Conservation (phyloP, 2,329 filamentous ascomycete species). For the Cytospora piceicola region DNA sequence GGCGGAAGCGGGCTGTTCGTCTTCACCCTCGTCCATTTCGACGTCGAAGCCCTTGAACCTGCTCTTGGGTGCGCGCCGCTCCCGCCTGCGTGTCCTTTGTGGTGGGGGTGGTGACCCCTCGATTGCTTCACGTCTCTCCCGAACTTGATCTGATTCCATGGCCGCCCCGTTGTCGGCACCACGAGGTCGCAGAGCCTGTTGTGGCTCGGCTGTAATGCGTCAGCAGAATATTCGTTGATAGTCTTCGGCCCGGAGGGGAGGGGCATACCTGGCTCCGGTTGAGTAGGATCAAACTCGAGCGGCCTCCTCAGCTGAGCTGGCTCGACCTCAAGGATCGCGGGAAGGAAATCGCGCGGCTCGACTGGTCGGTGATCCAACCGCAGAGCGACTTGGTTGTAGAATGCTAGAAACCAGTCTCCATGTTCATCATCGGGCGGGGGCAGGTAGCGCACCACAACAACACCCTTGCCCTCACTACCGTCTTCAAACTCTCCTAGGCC, state of each 20-base stretch:
- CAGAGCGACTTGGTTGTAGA: conserved; percentile 71
- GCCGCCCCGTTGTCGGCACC: conserved; percentile 23
- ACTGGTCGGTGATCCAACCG: conserved; percentile 80
- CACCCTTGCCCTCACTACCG: conserved; percentile 67
- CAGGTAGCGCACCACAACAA: conserved; percentile 77
- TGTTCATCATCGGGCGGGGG: conserved; percentile 56
- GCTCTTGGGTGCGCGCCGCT: conserved; percentile 50
- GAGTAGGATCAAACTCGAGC: conserved; percentile 57
- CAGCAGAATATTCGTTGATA: not conserved
- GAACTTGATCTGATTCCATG: conserved; percentile 37
- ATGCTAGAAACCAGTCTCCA: conserved; percentile 68
- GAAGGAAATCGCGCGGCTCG: conserved; percentile 88
- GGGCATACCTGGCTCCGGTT: conserved; percentile 32
- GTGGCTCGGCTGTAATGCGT: conserved; percentile 8
- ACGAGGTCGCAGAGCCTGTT: not conserved
- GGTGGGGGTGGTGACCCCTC: conserved; percentile 30
- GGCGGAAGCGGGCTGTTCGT: conserved; percentile 35
- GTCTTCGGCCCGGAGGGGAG: not conserved
- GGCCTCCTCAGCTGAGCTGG: conserved; percentile 71
- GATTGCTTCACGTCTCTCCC: conserved; percentile 5
- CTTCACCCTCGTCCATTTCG: conserved; percentile 45
- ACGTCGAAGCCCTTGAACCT: conserved; percentile 76
- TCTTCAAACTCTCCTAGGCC: conserved; percentile 67
- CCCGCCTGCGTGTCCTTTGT: conserved; percentile 37
- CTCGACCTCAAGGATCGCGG: conserved; percentile 84